phyloP scores from a whole-genome alignment of 495 filamentous ascomycete genomes.

The Opeltia flavorubescens region DNA sequence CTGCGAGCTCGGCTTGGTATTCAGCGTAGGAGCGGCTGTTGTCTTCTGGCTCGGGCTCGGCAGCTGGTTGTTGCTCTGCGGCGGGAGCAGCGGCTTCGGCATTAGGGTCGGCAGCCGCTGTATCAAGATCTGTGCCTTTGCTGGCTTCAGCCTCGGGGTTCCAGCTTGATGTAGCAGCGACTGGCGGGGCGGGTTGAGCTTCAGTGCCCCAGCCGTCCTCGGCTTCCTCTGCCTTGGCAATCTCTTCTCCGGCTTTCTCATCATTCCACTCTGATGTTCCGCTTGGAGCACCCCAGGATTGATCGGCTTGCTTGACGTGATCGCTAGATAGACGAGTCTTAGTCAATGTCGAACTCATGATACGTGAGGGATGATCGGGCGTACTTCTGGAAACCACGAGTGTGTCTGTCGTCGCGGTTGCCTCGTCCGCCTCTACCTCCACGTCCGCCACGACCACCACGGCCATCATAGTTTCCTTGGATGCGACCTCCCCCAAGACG shows the following conservation, averaged over 20 bases:
- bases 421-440: slow-evolving; percentile 38
- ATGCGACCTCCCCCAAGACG: slow-evolving; percentile 23
- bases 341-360: background rate
- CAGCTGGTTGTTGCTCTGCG: slow-evolving; percentile 9
- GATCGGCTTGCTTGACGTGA: slow-evolving; percentile 81
- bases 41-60: slow-evolving; percentile 55
- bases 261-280: slow-evolving; percentile 74
- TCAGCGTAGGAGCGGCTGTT: slow-evolving; percentile 77
- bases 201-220: slow-evolving; percentile 20
- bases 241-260: slow-evolving; percentile 73
- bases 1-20: slow-evolving; percentile 76
- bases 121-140: slow-evolving; percentile 19
- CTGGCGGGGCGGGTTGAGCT: slow-evolving; percentile 25
- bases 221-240: slow-evolving; percentile 62
- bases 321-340: slow-evolving; percentile 36
- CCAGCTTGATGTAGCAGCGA: slow-evolving; percentile 21
- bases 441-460: slow-evolving; percentile 42
- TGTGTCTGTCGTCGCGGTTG: slow-evolving; percentile 68
- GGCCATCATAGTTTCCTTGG: slow-evolving; percentile 36
- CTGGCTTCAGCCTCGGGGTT: slow-evolving; percentile 29
- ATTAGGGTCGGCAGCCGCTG: slow-evolving; percentile 19
- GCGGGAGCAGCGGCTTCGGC: slow-evolving; percentile 27
- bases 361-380: slow-evolving; percentile 9
- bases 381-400: slow-evolving; percentile 58
- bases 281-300: slow-evolving; percentile 75